A percentile compares a stretch with the other conserved stretches of the same genome.
These are phyloP conservation scores for Calendula officinalis DNA, from an alignment of 129 eudicot species.

Conservation along the genomic window DNA sequence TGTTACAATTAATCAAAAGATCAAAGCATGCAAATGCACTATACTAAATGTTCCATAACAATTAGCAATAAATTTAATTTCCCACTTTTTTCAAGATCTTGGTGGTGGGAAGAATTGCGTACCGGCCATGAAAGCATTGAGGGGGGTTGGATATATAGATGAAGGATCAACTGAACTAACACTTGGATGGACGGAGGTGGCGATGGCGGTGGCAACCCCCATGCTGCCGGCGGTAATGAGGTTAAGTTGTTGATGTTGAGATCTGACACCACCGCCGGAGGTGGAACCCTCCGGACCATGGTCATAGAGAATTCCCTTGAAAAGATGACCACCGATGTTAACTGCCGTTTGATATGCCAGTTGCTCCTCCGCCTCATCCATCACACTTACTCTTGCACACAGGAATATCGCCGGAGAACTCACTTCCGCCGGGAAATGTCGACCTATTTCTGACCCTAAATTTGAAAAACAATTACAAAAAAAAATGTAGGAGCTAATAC, in stretches of 20 bases:
- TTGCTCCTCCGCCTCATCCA: slow-evolving; percentile 66
- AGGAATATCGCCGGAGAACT: slow-evolving; percentile 66
- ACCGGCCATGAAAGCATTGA: background rate
- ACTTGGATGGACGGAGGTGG: slow-evolving; percentile 23
- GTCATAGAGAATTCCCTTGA: slow-evolving; percentile 84
- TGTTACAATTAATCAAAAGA: slow-evolving; percentile 11
- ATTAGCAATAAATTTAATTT: background rate
- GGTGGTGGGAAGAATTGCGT: background rate
- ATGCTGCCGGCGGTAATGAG: slow-evolving; percentile 41
- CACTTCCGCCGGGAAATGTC: slow-evolving; percentile 77
- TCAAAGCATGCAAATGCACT: slow-evolving; percentile 30
- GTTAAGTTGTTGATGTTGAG: slow-evolving; percentile 44
- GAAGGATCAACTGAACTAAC: slow-evolving; percentile 53
- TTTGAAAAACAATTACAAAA: background rate
- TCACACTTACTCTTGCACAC: slow-evolving; percentile 69
- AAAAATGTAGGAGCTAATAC: too few relatives aligned
- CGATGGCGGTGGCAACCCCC: slow-evolving; percentile 21
- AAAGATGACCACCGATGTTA: slow-evolving; percentile 70
- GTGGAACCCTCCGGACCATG: slow-evolving; percentile 63
- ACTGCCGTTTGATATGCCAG: slow-evolving; percentile 88
- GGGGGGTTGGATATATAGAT: background rate
- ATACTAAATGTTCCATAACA: slow-evolving; percentile 1
- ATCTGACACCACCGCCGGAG: slow-evolving; percentile 30
- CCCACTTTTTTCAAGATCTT: background rate
- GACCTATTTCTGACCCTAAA: slow-evolving; percentile 70